Conservation (phyloP, 441 rosid genomes). For the Pelargonium myrrhifolium region DNA sequence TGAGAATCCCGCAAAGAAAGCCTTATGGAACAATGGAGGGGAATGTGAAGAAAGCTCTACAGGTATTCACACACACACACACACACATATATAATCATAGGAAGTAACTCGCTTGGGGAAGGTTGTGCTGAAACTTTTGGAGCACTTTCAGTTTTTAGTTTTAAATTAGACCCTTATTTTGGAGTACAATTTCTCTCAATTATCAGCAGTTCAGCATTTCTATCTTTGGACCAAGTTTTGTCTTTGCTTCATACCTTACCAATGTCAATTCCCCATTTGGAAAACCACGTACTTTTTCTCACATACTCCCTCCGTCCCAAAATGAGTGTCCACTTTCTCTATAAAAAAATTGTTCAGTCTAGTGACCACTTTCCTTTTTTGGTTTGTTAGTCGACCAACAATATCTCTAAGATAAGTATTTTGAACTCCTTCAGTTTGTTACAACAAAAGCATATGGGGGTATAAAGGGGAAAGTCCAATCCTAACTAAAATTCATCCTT, state of each 20-base stretch:
- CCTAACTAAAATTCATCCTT: no score
- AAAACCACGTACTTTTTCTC: not conserved
- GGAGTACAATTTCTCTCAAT: not conserved
- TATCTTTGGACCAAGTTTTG: not conserved
- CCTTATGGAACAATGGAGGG: slow-evolving; percentile 96
- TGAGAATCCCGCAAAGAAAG: slow-evolving; percentile 92
- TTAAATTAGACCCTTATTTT: not conserved
- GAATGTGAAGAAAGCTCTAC: slow-evolving; percentile 84
- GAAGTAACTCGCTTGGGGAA: not conserved
- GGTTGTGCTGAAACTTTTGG: not conserved
- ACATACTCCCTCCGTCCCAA: not conserved
- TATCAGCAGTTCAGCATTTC: not conserved
- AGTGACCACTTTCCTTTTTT: no score
- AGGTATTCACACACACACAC: no score
- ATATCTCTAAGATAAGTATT: no score
- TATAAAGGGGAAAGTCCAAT: no score
- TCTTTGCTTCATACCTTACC: not conserved
- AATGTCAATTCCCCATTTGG: not conserved
- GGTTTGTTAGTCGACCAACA: no score
- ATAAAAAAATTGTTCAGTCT: no score
- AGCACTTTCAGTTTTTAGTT: not conserved
- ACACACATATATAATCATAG: no score
- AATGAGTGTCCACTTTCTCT: no score
- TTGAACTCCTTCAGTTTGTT: no score
- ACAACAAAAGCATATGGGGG: no score